Evolutionary conservation across 495 filamentous ascomycete species (phyloP).

Genomic region (Lasiosphaeris hirsuta): DNA sequence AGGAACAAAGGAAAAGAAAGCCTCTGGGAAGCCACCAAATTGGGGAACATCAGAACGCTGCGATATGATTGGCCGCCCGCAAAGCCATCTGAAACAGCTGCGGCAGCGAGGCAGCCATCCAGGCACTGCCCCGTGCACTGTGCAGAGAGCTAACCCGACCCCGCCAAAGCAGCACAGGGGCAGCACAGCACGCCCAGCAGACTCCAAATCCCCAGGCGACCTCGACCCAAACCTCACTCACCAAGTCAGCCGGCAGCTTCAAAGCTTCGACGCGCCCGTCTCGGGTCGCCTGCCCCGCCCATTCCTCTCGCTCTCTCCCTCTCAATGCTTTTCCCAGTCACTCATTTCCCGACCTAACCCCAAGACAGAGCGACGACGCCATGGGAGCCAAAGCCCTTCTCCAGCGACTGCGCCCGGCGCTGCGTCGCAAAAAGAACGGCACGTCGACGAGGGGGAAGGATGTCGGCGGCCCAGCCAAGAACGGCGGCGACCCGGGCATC

Average conservation of each 20-base stretch:
- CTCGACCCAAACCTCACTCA: too few species aligned
- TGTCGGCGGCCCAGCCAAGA: not conserved
- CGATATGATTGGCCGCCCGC: conserved; percentile 4
- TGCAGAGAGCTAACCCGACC: not conserved
- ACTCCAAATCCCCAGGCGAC: too few species aligned
- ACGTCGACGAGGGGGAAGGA: not conserved
- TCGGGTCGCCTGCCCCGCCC: not conserved
- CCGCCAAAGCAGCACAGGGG: too few species aligned
- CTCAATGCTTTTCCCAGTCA: not conserved
- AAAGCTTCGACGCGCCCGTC: too few species aligned
- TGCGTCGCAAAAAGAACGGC: not conserved
- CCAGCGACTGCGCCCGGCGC: not conserved
- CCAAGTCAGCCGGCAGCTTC: too few species aligned
- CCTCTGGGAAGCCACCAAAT: not conserved
- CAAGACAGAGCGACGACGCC: not conserved
- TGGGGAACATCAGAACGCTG: not conserved
- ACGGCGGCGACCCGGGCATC: not conserved
- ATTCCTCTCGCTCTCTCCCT: not conserved
- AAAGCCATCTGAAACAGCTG: conserved; percentile 2
- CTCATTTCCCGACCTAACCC: not conserved
- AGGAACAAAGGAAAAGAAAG: conserved; percentile 2
- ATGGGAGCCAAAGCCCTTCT: conserved; percentile 9
- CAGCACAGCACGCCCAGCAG: too few species aligned
- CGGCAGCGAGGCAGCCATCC: conserved; percentile 11
- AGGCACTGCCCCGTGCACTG: conserved; percentile 7